These are phyloP conservation scores for Luvunga scandens DNA, from an alignment of 345 rosid genomes.

Conservation along the genomic window DNA sequence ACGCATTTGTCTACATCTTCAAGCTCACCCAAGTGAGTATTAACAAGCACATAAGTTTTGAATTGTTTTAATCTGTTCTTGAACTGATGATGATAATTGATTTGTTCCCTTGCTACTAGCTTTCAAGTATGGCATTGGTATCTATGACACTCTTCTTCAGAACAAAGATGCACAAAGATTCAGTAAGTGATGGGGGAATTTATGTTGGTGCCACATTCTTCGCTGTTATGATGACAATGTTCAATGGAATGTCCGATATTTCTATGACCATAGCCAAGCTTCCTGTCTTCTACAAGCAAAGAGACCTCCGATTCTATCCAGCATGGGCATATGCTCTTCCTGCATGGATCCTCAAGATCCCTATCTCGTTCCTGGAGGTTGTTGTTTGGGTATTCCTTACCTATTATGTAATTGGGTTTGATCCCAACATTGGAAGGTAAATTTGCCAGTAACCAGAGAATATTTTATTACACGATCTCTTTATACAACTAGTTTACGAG, in stretches of 20 bases:
- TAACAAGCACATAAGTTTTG: not conserved
- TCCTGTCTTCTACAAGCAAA: constrained; percentile 84
- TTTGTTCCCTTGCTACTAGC: constrained; percentile 26
- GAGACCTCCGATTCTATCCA: constrained; percentile 72
- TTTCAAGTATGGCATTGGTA: constrained; percentile 35
- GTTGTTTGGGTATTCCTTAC: constrained; percentile 60
- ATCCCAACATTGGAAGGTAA: constrained; percentile 72
- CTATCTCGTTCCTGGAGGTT: constrained; percentile 63
- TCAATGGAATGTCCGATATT: constrained; percentile 69
- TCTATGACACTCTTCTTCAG: constrained; percentile 65
- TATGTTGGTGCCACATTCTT: constrained; percentile 72
- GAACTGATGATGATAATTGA: not conserved
- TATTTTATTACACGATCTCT: not conserved
- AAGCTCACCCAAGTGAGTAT: constrained; percentile 50
- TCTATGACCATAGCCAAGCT: constrained; percentile 78
- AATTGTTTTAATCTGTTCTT: not conserved
- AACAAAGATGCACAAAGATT: constrained; percentile 49
- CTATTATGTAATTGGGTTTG: constrained; percentile 75
- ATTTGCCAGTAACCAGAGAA: not conserved
- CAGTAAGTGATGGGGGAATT: constrained; percentile 45
- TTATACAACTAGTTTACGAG: not conserved
- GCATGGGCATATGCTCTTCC: constrained; percentile 81
- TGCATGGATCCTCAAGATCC: constrained; percentile 76
- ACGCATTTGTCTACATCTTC: constrained; percentile 48
- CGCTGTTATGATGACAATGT: constrained; percentile 45